Base-by-base conservation (phyloP, 805 yeast genomes). In the Yarrowia sp. region DNA sequence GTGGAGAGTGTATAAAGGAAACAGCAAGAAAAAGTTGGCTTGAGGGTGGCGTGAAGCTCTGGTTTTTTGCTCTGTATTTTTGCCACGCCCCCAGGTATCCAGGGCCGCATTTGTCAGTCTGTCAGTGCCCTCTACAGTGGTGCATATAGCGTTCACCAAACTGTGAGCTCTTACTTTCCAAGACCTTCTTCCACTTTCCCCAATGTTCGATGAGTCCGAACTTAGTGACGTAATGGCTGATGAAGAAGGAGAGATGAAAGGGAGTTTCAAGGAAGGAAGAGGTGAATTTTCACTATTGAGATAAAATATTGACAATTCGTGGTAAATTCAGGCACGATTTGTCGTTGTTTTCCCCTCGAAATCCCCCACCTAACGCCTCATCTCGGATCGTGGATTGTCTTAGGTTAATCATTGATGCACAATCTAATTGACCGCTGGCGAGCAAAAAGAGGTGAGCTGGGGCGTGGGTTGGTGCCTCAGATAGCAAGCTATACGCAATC, bases 151-250 rank as follows among this genome's bases (percentile, higher is more conserved):
- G 49, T 56, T 56, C 32, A 22, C 32, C 32, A 26, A 26, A 14
- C 7, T 26, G 50, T 42, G 22, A 26, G 40, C 49, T 41, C 49
- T 56, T 56, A 26, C 32, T 11, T 56, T 56, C 64, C 64, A 56
- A 56, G 64, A 56, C 64, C 64, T 56, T 56, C 64, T 56, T 12
- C 11, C 50, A 10, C n/a, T 56, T 56, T 56, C 64, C 41, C 32
- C 40, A n/a, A 56, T 42, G 64, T 56, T 56, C 64, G 64, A 56
- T 43, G 40, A 38, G 26, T 8, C 19, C 3, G 19, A 53, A 53
- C 59, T 40, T 53, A 35, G 40, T 53, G 64, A 56, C 48, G 64
- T 56, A 43, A 56, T 42, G 8, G 48, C n/a, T n/a, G 26, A 7
- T 15, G 3, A 3, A 2, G 36, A 14, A 10, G 53, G 2, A 38